phyloP scores from a whole-genome alignment of 352 stramenopile species.

The Paralagenidium karlingii region DNA sequence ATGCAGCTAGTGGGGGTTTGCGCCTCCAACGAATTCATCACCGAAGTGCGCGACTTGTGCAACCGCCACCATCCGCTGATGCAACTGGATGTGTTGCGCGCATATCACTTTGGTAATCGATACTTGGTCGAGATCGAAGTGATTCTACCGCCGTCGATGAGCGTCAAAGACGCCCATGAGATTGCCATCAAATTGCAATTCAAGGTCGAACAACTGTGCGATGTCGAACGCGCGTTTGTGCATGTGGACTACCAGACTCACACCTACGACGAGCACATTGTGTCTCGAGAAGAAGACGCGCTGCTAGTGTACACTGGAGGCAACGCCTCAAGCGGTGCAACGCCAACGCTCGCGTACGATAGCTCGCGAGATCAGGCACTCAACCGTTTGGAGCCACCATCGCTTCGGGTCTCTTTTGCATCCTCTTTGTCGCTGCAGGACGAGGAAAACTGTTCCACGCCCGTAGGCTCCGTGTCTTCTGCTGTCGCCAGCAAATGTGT shows the following conservation, averaged over 20 bases:
- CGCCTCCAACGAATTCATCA: conserved; percentile 80
- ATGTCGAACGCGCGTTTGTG: conserved; percentile 93
- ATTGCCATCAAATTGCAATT: conserved; percentile 91
- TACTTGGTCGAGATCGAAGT: conserved; percentile 93
- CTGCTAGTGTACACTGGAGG: no score
- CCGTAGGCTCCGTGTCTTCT: no score
- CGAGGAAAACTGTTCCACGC: no score
- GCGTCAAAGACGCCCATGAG: conserved; percentile 89
- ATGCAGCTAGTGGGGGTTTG: conserved; percentile 60
- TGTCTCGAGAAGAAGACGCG: conserved; percentile 36
- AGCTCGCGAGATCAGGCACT: no score
- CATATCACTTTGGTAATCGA: conserved; percentile 91
- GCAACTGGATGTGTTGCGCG: conserved; percentile 78
- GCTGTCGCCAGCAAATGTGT: no score
- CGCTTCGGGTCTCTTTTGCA: no score
- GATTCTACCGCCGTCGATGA: conserved; percentile 82
- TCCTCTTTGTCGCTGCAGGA: no score
- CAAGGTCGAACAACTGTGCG: conserved; percentile 85
- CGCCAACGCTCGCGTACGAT: no score
- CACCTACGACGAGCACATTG: conserved; percentile 60
- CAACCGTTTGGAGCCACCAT: no score
- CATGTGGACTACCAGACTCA: conserved; percentile 89
- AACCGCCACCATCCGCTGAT: conserved; percentile 57
- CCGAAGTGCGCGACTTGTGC: conserved; percentile 74
- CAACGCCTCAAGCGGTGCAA: no score